Evolutionary conservation across 2,329 filamentous ascomycete species (phyloP), one percentile per base, ranked within the genome.

Genomic region (Penicillium fuscoglaucum): DNA sequence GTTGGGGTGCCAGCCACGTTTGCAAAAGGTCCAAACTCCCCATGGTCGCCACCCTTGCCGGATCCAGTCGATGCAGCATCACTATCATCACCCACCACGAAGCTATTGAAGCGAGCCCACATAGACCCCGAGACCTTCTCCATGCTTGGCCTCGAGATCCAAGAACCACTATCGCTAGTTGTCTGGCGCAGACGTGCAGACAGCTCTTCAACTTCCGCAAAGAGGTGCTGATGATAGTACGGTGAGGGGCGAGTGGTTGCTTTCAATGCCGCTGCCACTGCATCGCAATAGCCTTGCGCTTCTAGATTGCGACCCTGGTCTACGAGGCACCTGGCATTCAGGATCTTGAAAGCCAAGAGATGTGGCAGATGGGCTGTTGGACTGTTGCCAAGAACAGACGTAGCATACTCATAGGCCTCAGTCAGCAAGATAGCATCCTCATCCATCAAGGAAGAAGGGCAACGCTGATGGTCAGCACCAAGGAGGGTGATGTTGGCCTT

Each of bases 91-190:
- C 95, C 96, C 52, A 90, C 87, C 60, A 99, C 92, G 70, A 99
- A 99, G 69, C 92, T 97, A 77, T 93, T 98, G 77, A 99, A 97
- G 59, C 90, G 91, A 63, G 87, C 92, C 84, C 91, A 93, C 72
- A 98, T 86, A 35, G 90, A 91, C 61, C 90, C 92, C 2, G 93
- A 95, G 0, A 98, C 91, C 76, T 96, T 96, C 74, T 96, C 93
- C 84, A 98, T 96, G 74, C 87, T 97, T 7, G 93, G 92, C 74
- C 95, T 96, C 1, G 91, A 89, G 52, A 99, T 95, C 91, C 93
- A 96, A 2, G 92, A 87, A 7, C 87, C 88, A 55, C 85, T 87
- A 65, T 95, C 91, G 70, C 89, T 91, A 13, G 93, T 91, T 19
- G 92, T 89, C 72, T 95, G 90, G 66, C 89, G 93, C 40, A 99